Evolutionary conservation across 2,329 filamentous ascomycete genomes (phyloP).

Genomic region (Aspergillus quadrilineatus): DNA sequence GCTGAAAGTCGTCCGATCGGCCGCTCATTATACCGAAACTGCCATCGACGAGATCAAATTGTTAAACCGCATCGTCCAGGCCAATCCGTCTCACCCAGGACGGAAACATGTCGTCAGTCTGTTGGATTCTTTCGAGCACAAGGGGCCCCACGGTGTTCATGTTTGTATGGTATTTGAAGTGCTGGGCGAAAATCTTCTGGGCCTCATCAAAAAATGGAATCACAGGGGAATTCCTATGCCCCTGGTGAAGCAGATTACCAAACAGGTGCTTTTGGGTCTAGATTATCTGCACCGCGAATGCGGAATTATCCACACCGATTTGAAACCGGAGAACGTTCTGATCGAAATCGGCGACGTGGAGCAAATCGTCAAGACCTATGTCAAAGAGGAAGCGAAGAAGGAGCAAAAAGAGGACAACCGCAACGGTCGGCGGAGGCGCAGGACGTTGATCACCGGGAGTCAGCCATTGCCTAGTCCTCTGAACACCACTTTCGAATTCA

Average conservation of each 20-base stretch:
- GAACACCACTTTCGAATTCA: conserved; percentile 80
- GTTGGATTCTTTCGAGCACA: conserved; percentile 95
- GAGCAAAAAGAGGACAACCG: conserved; percentile 84
- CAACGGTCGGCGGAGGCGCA: conserved; percentile 82
- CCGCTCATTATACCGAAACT: conserved; percentile 97
- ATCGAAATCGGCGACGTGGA: conserved; percentile 99
- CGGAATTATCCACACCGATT: conserved; percentile 96
- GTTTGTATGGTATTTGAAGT: conserved; percentile 99
- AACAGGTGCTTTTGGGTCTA: conserved; percentile 90
- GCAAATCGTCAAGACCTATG: conserved; percentile 94
- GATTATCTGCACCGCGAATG: conserved; percentile 98
- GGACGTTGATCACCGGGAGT: conserved; percentile 94
- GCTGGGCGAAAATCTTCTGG: conserved; percentile 88
- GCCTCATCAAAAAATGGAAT: conserved; percentile 97
- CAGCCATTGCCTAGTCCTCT: conserved; percentile 93
- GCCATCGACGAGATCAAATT: conserved; percentile 99
- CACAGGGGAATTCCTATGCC: conserved; percentile 95
- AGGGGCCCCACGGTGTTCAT: conserved; percentile 91
- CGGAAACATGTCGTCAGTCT: conserved; percentile 94
- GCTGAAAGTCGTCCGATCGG: conserved; percentile 94
- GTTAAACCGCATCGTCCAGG: conserved; percentile 92
- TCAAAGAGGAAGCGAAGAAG: conserved; percentile 67
- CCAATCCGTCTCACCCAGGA: conserved; percentile 91
- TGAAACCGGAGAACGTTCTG: conserved; percentile 96
- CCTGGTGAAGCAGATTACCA: conserved; percentile 97